phyloP scores from a whole-genome alignment of 2,329 filamentous ascomycete species.

The Rhexocercosporidium sp. region DNA sequence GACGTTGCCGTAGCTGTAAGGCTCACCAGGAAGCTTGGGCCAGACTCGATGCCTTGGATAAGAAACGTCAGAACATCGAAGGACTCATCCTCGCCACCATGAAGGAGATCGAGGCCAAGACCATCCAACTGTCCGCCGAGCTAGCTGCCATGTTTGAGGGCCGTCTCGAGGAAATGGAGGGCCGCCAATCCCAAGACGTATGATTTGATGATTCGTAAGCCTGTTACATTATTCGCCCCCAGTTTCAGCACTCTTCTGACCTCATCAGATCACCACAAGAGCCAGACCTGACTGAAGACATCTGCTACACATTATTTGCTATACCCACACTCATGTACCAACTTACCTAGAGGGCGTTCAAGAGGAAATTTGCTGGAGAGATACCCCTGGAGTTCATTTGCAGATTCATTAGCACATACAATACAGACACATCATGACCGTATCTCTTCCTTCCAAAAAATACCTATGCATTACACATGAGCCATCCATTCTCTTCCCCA shows the following conservation, averaged over 20 bases:
- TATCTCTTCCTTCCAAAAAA: not conserved
- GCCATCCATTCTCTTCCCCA: conserved; percentile 10
- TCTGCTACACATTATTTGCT: conserved; percentile 35
- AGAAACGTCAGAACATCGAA: conserved; percentile 37
- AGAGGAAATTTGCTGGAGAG: conserved; percentile 17
- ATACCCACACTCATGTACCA: conserved; percentile 32
- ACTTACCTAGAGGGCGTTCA: conserved; percentile 28
- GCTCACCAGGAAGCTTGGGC: conserved; percentile 33
- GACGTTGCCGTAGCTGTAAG: conserved; percentile 29
- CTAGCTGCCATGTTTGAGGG: conserved; percentile 35
- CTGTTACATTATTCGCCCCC: not conserved
- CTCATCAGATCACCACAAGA: not conserved
- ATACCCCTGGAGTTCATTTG: conserved; percentile 33
- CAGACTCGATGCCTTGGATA: conserved; percentile 37
- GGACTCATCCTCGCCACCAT: conserved; percentile 37
- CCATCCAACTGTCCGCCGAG: conserved; percentile 35
- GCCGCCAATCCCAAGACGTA: not conserved
- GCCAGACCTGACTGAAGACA: not conserved
- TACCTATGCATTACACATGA: not conserved
- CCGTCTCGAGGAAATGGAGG: conserved; percentile 35
- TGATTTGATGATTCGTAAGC: conserved; percentile 9
- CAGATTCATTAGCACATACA: conserved; percentile 23
- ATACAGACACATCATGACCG: conserved; percentile 13
- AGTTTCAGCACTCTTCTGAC: not conserved
- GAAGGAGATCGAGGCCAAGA: conserved; percentile 33